Evolutionary conservation across 371 early-diverging fungal genomes (phyloP), one percentile per base, ranked within the genome.

Genomic region (Gilbertella persicaria): DNA sequence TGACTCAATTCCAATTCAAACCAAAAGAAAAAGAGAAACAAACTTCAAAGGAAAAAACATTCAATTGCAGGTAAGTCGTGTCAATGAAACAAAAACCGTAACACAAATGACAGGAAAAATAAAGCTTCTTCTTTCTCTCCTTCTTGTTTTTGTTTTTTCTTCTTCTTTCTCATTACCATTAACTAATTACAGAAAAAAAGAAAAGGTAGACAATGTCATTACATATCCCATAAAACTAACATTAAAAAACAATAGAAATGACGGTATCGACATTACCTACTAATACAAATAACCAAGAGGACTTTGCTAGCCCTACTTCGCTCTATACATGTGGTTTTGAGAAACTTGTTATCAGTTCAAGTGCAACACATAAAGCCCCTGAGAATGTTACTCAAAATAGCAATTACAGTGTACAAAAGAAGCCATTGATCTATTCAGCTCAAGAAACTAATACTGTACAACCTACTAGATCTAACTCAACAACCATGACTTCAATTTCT

Each of bases 361-460:
- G 21, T 13, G 43, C n/a, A n/a, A n/a, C n/a, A n/a, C n/a, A n/a
- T n/a, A n/a, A 43, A 10, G 25, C 43, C 35, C 23, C 52, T 35
- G 43, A 41, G 17, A 33, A 43, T 10, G 33, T 33, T 25, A 23
- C 43, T 16, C 43, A 50, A 41, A n/a, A 25, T 1, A 43, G 25
- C 14, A 41, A 30, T 5, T 17, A 17, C 8, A 29, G 29, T 9
- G 21, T 20, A 23, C n/a, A 23, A 23, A 35, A 35, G n/a, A 23
- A 40, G 2, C 14, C 33, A 33, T n/a, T 37, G 13, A 43, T 35
- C 23, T 52, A 52, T 25, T 35, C 52, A 13, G 16, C 25, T 33
- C 28, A 30, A 24, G 43, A 52, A 28, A 42, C 52, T 35, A 43
- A 52, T 17, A 36, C 41, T 33, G 17, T 35, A n/a, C 12, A 24